A percentile compares a stretch with the other conserved stretches of the same genome.
These are phyloP conservation scores for Xylaria multiplex DNA, from an alignment of 2,329 filamentous ascomycete species.

Conservation along the genomic window DNA sequence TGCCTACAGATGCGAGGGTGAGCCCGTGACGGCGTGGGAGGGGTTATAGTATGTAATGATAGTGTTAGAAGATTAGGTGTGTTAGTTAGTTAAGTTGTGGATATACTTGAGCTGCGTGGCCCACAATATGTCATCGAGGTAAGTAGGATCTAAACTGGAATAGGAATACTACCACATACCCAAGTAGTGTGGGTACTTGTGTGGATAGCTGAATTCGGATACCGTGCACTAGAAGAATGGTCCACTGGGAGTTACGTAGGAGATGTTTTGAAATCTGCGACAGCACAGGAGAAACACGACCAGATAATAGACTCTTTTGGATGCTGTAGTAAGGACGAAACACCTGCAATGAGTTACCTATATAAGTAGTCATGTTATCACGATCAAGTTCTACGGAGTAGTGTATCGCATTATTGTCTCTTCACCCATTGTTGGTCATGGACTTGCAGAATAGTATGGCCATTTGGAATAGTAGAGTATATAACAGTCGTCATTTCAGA, in stretches of 20 bases:
- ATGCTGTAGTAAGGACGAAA: not conserved
- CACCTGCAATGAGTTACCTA: too few species aligned
- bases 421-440: not conserved
- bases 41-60: too few species aligned
- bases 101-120: not conserved
- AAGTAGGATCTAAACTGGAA: not conserved
- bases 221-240: not conserved
- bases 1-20: not conserved
- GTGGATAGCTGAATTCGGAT: not conserved
- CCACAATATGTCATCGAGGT: not conserved
- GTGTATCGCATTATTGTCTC: too few species aligned
- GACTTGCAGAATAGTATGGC: not conserved
- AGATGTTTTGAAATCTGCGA: not conserved
- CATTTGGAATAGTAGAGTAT: slow-evolving; percentile 1
- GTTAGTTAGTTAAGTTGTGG: too few species aligned
- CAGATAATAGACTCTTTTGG: not conserved
- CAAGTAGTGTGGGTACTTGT: too few species aligned
- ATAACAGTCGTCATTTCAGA: not conserved
- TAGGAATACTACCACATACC: not conserved
- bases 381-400: too few species aligned
- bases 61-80: too few species aligned
- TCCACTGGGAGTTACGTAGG: slow-evolving; percentile 2
- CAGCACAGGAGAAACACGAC: not conserved
- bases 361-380: too few species aligned
- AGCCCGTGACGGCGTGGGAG: too few species aligned